Evolutionary conservation across 2,329 filamentous ascomycete species (phyloP).

Genomic region (Colletotrichum sp.): DNA sequence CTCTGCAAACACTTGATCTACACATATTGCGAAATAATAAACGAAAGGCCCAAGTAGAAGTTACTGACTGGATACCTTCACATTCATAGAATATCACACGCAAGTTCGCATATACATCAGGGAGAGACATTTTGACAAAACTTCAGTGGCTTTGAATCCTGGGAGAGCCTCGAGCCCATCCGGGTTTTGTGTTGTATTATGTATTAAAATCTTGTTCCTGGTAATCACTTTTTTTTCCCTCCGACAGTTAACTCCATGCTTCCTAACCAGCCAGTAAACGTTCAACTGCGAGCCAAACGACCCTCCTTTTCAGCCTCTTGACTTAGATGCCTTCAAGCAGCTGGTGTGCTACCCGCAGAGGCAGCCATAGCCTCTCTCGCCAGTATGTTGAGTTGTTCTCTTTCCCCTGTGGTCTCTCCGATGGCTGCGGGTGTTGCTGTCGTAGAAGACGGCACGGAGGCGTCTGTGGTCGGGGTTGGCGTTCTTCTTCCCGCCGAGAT

Average conservation of each 20-base stretch:
- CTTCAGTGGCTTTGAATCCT: background rate
- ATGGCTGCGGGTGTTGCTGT: background rate
- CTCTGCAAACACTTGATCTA: background rate
- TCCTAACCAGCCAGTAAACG: background rate
- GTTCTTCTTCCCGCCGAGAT: background rate
- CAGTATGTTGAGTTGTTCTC: background rate
- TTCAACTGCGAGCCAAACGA: background rate
- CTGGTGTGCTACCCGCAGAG: background rate
- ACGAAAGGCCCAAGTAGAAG: background rate
- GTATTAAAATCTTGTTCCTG: background rate
- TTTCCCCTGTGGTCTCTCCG: background rate
- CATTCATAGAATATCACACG: background rate
- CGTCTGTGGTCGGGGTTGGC: background rate
- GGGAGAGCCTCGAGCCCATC: background rate
- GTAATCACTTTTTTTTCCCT: background rate
- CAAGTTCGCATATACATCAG: background rate
- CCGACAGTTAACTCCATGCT: background rate
- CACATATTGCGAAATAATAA: background rate
- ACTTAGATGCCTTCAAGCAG: background rate
- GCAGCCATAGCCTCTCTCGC: background rate
- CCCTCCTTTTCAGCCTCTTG: background rate
- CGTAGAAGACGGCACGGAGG: background rate
- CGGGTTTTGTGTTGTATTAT: background rate
- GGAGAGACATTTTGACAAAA: background rate
- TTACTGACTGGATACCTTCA: background rate